Percentiles rank a stretch among this genome's conserved stretches.
Evolutionary conservation across 208 protist species (phyloP).

Genomic region (Sergeia podlipaevii): DNA sequence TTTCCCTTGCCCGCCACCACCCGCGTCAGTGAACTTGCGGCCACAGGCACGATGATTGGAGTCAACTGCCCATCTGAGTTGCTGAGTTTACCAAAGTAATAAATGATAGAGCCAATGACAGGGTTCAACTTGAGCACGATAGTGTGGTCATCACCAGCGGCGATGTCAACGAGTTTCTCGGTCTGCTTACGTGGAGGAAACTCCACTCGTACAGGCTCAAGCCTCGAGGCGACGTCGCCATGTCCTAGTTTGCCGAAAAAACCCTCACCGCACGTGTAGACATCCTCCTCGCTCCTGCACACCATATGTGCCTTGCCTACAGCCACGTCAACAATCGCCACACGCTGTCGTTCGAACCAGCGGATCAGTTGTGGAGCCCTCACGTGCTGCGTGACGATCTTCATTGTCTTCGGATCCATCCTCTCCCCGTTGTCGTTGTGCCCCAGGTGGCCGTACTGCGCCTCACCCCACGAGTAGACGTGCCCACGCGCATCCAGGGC

Average conservation of each 20-base stretch:
- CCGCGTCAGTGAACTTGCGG: conserved; percentile 13
- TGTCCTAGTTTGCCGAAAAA: conserved; percentile 76
- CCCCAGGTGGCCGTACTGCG: conserved; percentile 66
- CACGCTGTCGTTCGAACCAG: conserved; percentile 71
- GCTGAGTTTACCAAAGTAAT: conserved; percentile 70
- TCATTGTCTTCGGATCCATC: conserved; percentile 49
- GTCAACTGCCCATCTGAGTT: conserved; percentile 52
- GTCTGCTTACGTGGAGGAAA: conserved; percentile 55
- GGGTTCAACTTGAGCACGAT: conserved; percentile 62
- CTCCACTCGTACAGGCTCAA: conserved; percentile 50
- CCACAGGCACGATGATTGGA: conserved; percentile 40
- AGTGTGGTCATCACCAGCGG: conserved; percentile 76
- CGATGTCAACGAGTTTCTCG: conserved; percentile 46
- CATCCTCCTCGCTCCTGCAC: conserved; percentile 46
- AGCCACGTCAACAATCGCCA: conserved; percentile 57
- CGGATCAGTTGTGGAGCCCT: conserved; percentile 36
- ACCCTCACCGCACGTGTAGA: conserved; percentile 74
- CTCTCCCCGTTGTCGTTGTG: conserved; percentile 65
- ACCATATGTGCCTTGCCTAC: conserved; percentile 59
- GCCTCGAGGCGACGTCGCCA: conserved; percentile 22
- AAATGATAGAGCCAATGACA: conserved; percentile 58
- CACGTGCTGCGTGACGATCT: conserved; percentile 45
- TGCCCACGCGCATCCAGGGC: conserved; percentile 49
- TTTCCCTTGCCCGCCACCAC: conserved; percentile 57
- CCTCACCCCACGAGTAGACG: conserved; percentile 74